Evolutionary conservation across 2,329 filamentous ascomycete genomes (phyloP).

Genomic region (Aspergillus floridensis): DNA sequence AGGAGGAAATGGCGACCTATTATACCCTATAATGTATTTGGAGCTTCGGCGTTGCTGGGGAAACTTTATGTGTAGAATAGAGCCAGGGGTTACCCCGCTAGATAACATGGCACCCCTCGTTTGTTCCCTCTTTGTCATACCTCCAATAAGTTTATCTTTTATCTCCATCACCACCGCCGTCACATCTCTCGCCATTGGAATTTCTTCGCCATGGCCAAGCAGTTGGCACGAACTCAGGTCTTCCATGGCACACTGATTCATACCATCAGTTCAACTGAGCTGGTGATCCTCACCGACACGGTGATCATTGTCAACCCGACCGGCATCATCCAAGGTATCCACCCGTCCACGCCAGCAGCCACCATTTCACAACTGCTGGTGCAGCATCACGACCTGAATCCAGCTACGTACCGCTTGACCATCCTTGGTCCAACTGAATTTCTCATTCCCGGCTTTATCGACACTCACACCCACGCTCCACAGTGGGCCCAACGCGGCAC

Average conservation of each 20-base stretch:
- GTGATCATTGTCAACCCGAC: conserved; percentile 31
- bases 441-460: conserved; percentile 46
- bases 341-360: conserved; percentile 17
- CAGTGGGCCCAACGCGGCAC: conserved; percentile 50
- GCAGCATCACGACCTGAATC: conserved; percentile 25
- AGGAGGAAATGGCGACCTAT: conserved; percentile 40
- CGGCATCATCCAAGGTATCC: conserved; percentile 32
- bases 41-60: not conserved
- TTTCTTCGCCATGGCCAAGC: not conserved
- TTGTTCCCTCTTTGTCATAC: not conserved
- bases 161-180: conserved; percentile 9
- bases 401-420: conserved; percentile 25
- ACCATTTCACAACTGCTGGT: conserved; percentile 27
- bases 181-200: conserved; percentile 8
- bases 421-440: conserved; percentile 30
- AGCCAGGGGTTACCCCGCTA: conserved; percentile 3
- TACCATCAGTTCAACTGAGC: conserved; percentile 19
- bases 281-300: conserved; percentile 33
- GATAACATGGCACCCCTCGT: not conserved
- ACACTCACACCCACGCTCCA: conserved; percentile 68
- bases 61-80: not conserved
- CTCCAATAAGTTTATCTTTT: too few relatives aligned
- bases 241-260: conserved; percentile 39
- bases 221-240: conserved; percentile 26
- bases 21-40: conserved; percentile 33